Percentiles rank a stretch among this genome's conserved stretches.
Conservation (phyloP, 257 asterid genomes). For the Ajuga chamaepitys region DNA sequence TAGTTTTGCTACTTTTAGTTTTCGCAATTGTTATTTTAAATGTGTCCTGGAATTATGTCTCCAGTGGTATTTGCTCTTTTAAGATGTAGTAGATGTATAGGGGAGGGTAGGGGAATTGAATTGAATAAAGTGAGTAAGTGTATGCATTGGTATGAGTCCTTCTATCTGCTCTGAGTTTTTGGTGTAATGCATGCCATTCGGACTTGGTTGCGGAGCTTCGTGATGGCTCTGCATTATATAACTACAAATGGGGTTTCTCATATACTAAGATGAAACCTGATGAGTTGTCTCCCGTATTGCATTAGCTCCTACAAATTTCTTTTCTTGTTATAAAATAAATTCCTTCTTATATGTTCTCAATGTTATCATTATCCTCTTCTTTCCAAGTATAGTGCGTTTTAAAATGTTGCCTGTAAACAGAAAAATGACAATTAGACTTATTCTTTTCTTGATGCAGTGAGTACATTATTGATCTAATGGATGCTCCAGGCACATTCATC, state of each 20-base stretch:
- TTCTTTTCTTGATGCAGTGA: slow-evolving; percentile 59
- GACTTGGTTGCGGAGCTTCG: background rate
- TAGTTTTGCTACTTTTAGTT: background rate
- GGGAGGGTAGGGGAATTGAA: background rate
- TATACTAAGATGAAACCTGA: background rate
- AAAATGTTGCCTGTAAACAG: background rate
- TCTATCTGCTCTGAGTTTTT: slow-evolving; percentile 4
- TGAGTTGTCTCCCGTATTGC: background rate
- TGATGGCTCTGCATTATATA: background rate
- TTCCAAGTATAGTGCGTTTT: background rate
- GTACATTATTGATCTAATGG: slow-evolving; percentile 95
- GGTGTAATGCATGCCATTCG: background rate
- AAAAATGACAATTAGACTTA: background rate
- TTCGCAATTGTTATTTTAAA: background rate
- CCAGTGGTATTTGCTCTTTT: background rate
- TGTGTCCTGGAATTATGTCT: background rate
- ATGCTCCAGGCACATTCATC: slow-evolving; percentile 97
- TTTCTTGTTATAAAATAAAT: background rate
- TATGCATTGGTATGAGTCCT: background rate
- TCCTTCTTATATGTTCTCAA: background rate
- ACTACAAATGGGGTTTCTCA: background rate
- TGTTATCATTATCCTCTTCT: background rate
- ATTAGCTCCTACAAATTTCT: background rate
- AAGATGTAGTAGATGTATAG: background rate
- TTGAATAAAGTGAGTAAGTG: background rate